Evolutionary conservation across 768 basidiomycete species (phyloP).

Genomic region (Nevesoporus exiguus): DNA sequence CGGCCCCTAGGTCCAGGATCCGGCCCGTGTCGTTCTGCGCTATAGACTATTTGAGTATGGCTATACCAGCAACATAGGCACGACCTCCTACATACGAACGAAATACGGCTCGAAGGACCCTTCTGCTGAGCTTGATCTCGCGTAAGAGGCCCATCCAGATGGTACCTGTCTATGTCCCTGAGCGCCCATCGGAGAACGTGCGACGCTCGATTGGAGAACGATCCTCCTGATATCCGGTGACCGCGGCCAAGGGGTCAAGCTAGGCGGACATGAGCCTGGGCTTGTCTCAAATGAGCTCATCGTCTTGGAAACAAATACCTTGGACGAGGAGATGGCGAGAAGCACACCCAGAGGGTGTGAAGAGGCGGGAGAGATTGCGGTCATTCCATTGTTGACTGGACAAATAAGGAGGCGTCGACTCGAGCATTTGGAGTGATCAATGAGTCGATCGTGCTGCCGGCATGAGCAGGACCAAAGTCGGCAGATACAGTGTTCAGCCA

Average conservation of each 20-base stretch:
- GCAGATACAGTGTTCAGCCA: conserved; percentile 3
- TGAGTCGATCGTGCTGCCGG: conserved; percentile 3
- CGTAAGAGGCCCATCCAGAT: too few relatives aligned
- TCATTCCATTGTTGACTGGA: conserved; percentile 9
- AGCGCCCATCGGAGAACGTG: too few relatives aligned
- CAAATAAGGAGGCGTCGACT: not conserved
- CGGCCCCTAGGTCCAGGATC: too few relatives aligned
- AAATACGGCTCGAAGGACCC: too few relatives aligned
- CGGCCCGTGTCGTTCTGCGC: too few relatives aligned
- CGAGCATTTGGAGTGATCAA: conserved; percentile 5
- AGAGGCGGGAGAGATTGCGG: not conserved
- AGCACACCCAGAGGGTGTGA: not conserved
- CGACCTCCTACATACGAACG: too few relatives aligned
- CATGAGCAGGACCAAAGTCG: conserved; percentile 1
- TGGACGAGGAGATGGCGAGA: conserved; percentile 9
- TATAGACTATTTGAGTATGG: too few relatives aligned
- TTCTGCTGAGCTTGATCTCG: too few relatives aligned
- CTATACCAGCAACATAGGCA: too few relatives aligned
- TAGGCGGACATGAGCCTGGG: conserved; percentile 17
- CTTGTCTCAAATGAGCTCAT: conserved; percentile 22
- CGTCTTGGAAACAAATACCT: conserved; percentile 16
- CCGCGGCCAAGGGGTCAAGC: conserved; percentile 18
- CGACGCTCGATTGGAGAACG: too few relatives aligned
- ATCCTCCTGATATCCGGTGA: conserved; percentile 13
- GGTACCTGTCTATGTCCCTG: too few relatives aligned